Conservation (phyloP, 768 basidiomycete genomes). For the Botryobasidium botryosum region DNA sequence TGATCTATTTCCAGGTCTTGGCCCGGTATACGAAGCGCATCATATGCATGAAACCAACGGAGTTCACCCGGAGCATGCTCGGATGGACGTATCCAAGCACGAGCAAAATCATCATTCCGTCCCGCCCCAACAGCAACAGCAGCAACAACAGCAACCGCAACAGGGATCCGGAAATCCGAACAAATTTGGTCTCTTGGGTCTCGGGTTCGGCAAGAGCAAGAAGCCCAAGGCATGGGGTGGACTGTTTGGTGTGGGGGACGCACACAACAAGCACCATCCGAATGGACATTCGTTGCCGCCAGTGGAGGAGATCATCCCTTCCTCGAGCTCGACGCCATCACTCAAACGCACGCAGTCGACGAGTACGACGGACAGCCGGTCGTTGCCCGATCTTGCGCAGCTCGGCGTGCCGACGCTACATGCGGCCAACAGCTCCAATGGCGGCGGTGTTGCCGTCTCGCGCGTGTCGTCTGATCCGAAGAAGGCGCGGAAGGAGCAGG, state of each 20-base stretch:
- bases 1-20: too few species aligned
- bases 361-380: conserved; percentile 48
- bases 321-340: conserved; percentile 38
- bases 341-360: conserved; percentile 68
- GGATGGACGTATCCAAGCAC: too few species aligned
- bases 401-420: conserved; percentile 12
- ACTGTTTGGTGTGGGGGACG: conserved; percentile 52
- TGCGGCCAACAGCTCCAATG: conserved; percentile 8
- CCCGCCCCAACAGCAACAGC: background rate
- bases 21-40: too few species aligned
- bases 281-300: conserved; percentile 35
- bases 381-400: conserved; percentile 37
- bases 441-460: background rate
- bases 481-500: conserved; percentile 67
- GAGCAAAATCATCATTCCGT: background rate
- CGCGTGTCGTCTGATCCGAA: conserved; percentile 30
- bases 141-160: background rate
- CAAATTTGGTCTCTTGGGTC: conserved; percentile 18
- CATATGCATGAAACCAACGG: too few species aligned
- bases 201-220: conserved; percentile 26
- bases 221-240: conserved; percentile 53
- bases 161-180: conserved; percentile 2
- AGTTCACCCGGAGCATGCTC: too few species aligned
- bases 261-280: conserved; percentile 28
- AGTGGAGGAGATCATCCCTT: conserved; percentile 48